Conservation (phyloP, 2,329 filamentous ascomycete species). For the Triangularia setosa region DNA sequence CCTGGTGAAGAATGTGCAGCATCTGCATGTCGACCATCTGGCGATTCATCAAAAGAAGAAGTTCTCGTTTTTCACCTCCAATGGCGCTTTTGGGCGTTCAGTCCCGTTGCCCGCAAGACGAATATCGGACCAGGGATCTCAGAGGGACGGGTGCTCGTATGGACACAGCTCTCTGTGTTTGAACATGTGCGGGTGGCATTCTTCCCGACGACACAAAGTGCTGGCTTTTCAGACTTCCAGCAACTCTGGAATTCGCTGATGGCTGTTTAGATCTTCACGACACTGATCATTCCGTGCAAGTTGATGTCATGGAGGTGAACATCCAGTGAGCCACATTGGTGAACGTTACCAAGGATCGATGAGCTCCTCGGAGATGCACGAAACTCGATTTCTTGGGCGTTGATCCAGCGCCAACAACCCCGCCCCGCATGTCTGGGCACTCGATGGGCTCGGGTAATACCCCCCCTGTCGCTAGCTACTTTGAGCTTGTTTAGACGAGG, state of each 20-base stretch:
- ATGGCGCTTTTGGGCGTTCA: background rate
- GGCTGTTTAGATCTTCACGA: background rate
- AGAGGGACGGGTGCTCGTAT: no score
- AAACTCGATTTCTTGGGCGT: constrained; percentile 3
- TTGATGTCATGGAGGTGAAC: background rate
- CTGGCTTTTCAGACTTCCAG: no score
- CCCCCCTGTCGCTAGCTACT: constrained; percentile 8
- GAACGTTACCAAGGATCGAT: background rate
- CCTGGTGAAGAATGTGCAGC: background rate
- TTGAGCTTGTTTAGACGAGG: constrained; percentile 16
- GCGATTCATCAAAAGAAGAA: background rate
- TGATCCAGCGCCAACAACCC: constrained; percentile 8
- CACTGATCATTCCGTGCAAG: background rate
- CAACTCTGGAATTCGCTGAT: no score
- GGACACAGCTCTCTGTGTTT: no score
- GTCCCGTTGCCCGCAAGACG: background rate
- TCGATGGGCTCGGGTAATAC: constrained; percentile 8
- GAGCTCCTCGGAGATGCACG: constrained; percentile 30
- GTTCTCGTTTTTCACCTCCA: background rate
- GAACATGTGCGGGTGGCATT: no score
- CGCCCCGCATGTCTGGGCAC: background rate
- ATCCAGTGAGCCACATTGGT: background rate
- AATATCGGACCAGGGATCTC: background rate
- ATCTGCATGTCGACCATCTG: background rate
- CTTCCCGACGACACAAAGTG: no score